Base-by-base conservation (phyloP, 2,329 filamentous ascomycete species). In the Talaromyces sp. region DNA sequence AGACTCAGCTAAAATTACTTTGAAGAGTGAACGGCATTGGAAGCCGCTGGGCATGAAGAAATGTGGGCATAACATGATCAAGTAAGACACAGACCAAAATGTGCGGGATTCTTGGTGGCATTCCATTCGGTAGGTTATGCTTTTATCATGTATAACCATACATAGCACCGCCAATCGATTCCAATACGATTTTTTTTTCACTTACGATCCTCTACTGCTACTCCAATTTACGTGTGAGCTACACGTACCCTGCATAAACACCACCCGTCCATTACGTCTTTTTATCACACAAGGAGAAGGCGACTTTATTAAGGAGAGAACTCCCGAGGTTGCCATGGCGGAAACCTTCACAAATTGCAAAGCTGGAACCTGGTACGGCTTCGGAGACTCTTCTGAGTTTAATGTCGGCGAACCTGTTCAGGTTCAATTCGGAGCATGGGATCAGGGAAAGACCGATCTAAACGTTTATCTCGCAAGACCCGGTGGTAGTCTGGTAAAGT, bases 401-500 rank as follows among this genome's bases (percentile, higher is more conserved):
- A 52, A 52, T 9, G 25, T 52, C 19, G 48, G 48, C 13, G 19
- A 52, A 11, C 37, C 48, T 10, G 35, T 52, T 5, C 48, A 52
- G 22, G 48, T 52, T 17, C 48, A 52, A 39, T 52, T 52, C 22
- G 48, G 48, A 37, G 48, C 48, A 22, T 52, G 37, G 15, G 48
- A 52, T 36, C 3, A 52, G 15, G 39, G 39, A 5, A 22, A 9
- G 33, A 52, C 19, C 22, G 15, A 37, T n/a, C 33, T 52, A 1
- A 52, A 37, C 7, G n/a, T 52, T 10, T 52, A 52, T 17, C 48
- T 52, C 33, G 11, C 48, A 6, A 36, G 35, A 28, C 48, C 48
- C 2, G 48, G 48, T 25, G 48, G 48, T 6, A 52, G 33, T 39
- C 48, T 52, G 19, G 48, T 52, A 22, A 15, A 52, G 15, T 37